Evolutionary conservation across 2,329 filamentous ascomycete genomes (phyloP).

Genomic region (Chaetomium sp.): DNA sequence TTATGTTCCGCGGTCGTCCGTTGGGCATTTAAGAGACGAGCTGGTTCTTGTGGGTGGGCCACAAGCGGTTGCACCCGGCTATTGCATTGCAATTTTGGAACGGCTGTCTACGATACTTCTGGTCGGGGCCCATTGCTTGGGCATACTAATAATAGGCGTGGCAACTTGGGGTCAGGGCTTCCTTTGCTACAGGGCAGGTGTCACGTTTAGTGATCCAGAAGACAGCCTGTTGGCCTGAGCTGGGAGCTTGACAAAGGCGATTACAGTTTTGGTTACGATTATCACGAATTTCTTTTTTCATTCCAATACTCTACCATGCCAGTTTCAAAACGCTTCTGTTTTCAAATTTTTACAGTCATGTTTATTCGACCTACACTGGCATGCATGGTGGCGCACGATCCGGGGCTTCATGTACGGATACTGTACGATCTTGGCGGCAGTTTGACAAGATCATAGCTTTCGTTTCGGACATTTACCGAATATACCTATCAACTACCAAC

Average conservation of each 20-base stretch:
- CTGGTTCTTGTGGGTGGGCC: neutral
- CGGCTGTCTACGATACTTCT: neutral
- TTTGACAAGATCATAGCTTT: neutral
- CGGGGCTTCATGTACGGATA: neutral
- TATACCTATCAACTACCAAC: too few relatives aligned
- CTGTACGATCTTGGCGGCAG: neutral
- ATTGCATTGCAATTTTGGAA: neutral
- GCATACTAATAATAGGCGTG: neutral
- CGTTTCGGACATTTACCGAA: too few relatives aligned
- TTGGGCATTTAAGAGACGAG: neutral
- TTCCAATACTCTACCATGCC: neutral
- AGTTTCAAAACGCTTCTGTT: neutral
- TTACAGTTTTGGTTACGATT: neutral
- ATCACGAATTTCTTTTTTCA: neutral
- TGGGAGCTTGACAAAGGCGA: neutral
- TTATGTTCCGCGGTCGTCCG: neutral
- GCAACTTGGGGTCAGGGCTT: neutral
- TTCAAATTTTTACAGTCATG: neutral
- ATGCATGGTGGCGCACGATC: neutral
- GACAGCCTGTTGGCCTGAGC: neutral
- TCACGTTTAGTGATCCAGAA: neutral
- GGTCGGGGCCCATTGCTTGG: neutral
- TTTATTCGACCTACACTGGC: slow-evolving; percentile 5
- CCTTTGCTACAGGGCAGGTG: neutral
- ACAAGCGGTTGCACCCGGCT: neutral